Percentiles rank a stretch among this genome's conserved stretches.
These are phyloP conservation scores for Ceratocystis papillata DNA, from an alignment of 2,329 filamentous ascomycete species.

Conservation along the genomic window DNA sequence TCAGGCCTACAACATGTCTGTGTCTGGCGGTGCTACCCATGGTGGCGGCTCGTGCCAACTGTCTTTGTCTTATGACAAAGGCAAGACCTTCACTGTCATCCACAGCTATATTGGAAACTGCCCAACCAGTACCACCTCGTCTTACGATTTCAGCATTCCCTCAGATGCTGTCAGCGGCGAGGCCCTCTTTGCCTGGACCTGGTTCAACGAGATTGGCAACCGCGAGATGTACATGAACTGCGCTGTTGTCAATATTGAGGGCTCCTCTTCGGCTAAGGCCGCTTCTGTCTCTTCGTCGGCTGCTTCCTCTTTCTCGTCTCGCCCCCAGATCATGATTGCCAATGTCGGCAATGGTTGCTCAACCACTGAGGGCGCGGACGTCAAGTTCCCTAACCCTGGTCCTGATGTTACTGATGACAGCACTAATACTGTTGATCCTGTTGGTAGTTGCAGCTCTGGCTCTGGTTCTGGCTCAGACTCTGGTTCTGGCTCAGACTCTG, in stretches of 20 bases:
- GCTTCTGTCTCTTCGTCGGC: constrained; percentile 24
- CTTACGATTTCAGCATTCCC: constrained; percentile 57
- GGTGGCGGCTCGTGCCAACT: constrained; percentile 67
- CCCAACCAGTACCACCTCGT: constrained; percentile 36
- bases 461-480: constrained; percentile 24
- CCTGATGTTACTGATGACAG: constrained; percentile 38
- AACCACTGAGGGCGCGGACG: constrained; percentile 46
- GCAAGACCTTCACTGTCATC: constrained; percentile 57
- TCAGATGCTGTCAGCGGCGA: constrained; percentile 48
- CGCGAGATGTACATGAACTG: constrained; percentile 86
- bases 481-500: constrained; percentile 22
- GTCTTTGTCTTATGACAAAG: constrained; percentile 61
- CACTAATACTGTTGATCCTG: constrained; percentile 31
- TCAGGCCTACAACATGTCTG: constrained; percentile 49
- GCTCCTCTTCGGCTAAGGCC: constrained; percentile 28
- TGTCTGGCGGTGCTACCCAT: constrained; percentile 53
- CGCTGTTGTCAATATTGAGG: constrained; percentile 53
- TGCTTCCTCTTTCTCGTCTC: constrained; percentile 39
- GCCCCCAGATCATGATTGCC: constrained; percentile 60
- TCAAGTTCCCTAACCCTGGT: constrained; percentile 57
- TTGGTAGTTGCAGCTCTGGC: constrained; percentile 32
- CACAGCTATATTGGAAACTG: constrained; percentile 47
- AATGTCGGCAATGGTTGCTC: constrained; percentile 53
- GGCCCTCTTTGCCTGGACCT: constrained; percentile 63
- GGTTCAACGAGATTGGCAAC: constrained; percentile 67